Percentiles rank a stretch among this genome's conserved stretches.
phyloP scores from a whole-genome alignment of 108 stramenopile genomes.

The Skeletonema potamos region DNA sequence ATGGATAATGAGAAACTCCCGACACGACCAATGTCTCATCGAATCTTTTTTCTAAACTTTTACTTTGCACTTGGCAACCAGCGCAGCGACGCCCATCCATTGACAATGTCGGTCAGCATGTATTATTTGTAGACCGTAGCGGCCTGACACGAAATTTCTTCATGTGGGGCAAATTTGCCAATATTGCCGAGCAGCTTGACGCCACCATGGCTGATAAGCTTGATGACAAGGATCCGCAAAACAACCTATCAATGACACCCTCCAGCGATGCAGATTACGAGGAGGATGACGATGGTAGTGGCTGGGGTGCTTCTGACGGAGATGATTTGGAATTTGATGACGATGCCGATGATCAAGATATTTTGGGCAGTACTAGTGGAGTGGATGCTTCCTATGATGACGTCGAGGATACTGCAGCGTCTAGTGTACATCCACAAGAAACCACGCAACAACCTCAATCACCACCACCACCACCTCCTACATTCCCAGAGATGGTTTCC shows the following conservation, averaged over 20 bases:
- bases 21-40: neutral
- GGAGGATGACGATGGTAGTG: neutral
- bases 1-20: neutral
- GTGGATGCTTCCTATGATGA: neutral
- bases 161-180: slow-evolving; percentile 42
- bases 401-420: neutral
- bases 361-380: neutral
- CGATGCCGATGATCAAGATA: neutral
- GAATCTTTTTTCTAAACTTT: too few species aligned
- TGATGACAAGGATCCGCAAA: neutral
- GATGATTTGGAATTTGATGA: slow-evolving; percentile 21
- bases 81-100: too few species aligned
- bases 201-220: neutral
- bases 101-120: too few species aligned
- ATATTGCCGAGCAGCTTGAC: slow-evolving; percentile 38
- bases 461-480: slow-evolving; percentile 1
- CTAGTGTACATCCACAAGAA: neutral
- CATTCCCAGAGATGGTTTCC: slow-evolving; percentile 25
- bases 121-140: too few species aligned
- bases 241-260: neutral
- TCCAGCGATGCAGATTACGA: neutral
- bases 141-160: neutral
- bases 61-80: too few species aligned
- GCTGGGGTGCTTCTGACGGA: slow-evolving; percentile 4
- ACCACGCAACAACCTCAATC: neutral